Percentiles rank a stretch among this genome's conserved stretches.
Conservation (phyloP, 1,284 basidiomycete species). For the Xerocomus tenax region DNA sequence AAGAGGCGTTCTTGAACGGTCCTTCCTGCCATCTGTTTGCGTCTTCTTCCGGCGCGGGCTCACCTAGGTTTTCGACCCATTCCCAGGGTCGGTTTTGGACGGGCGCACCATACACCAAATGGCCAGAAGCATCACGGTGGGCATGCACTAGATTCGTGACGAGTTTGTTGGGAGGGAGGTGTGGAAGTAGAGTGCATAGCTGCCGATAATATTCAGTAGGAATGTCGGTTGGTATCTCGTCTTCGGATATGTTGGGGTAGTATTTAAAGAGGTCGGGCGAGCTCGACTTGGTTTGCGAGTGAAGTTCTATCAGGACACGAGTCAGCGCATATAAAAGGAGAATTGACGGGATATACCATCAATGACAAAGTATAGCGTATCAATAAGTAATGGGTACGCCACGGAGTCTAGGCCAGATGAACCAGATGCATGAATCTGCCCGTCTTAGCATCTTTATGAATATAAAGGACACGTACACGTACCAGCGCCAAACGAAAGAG, state of each 20-base stretch:
- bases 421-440: conserved; percentile 46
- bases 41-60: conserved; percentile 34
- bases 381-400: conserved; percentile 57
- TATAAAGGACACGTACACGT: conserved; percentile 22
- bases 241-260: conserved; percentile 46
- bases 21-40: conserved; percentile 28
- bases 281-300: conserved; percentile 46
- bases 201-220: conserved; percentile 50
- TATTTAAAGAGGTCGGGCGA: conserved; percentile 50
- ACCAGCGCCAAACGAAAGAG: conserved; percentile 54
- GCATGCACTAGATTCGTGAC: conserved; percentile 52
- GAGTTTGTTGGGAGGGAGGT: conserved; percentile 42
- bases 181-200: conserved; percentile 42
- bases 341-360: conserved; percentile 47
- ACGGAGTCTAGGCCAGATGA: conserved; percentile 41
- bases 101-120: conserved; percentile 40
- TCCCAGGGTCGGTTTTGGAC: conserved; percentile 75
- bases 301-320: conserved; percentile 43
- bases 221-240: conserved; percentile 48
- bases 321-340: not conserved
- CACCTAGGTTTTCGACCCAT: conserved; percentile 72
- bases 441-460: conserved; percentile 2
- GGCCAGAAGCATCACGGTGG: conserved; percentile 40
- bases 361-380: conserved; percentile 63
- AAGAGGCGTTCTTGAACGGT: conserved; percentile 56